Percentiles rank a stretch among this genome's conserved stretches.
Conservation (phyloP, 1,139 yeast genomes). For the Hemisphaericaspora subhashii region DNA sequence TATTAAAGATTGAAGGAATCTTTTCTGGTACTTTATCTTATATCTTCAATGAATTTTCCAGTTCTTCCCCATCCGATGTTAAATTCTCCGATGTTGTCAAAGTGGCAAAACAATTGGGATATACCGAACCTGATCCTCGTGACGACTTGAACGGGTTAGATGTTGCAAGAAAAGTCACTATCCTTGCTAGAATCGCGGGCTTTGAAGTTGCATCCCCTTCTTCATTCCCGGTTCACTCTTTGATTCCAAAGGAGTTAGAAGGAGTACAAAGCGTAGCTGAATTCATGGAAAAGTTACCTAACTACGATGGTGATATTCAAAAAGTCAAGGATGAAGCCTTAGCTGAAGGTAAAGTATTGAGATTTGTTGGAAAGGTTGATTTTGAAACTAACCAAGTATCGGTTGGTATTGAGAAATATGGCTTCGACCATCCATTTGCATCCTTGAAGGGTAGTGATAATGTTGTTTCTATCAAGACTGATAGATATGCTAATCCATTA, state of each 20-base stretch:
- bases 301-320: slow-evolving; percentile 78
- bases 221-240: slow-evolving; percentile 92
- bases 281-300: slow-evolving; percentile 76
- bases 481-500: slow-evolving; percentile 89
- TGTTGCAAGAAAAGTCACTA: slow-evolving; percentile 96
- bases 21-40: slow-evolving; percentile 96
- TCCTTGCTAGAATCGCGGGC: slow-evolving; percentile 90
- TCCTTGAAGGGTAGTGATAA: slow-evolving; percentile 94
- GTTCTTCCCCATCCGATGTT: slow-evolving; percentile 55
- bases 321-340: slow-evolving; percentile 79
- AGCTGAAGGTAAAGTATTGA: slow-evolving; percentile 77
- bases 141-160: slow-evolving; percentile 97
- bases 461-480: slow-evolving; percentile 86
- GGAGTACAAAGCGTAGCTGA: slow-evolving; percentile 71
- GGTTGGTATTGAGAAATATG: slow-evolving; percentile 87
- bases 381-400: slow-evolving; percentile 63
- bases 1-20: slow-evolving; percentile 90
- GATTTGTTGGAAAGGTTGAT: slow-evolving; percentile 93
- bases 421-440: slow-evolving; percentile 91
- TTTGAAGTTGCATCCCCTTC: slow-evolving; percentile 84
- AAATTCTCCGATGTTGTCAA: slow-evolving; percentile 88
- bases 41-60: slow-evolving; percentile 89
- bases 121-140: slow-evolving; percentile 99
- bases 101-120: slow-evolving; percentile 86
- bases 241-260: slow-evolving; percentile 86